phyloP scores from a whole-genome alignment of 2,329 filamentous ascomycete species.

The Lachnellula occidentalis region DNA sequence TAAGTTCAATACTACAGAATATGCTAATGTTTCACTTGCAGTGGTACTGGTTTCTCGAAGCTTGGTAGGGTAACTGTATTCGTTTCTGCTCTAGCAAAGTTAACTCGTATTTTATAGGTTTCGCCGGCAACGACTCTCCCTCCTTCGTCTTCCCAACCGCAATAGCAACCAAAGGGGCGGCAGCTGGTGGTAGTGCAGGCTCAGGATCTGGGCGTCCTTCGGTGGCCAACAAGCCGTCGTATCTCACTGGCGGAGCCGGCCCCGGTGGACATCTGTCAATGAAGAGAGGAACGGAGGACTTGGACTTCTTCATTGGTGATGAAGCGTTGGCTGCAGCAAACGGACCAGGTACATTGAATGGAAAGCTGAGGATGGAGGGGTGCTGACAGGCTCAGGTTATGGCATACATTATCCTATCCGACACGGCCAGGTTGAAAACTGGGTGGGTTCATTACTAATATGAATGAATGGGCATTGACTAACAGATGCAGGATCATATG shows the following conservation, averaged over 20 bases:
- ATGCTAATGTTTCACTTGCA: constrained; percentile 39
- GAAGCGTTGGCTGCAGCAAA: constrained; percentile 80
- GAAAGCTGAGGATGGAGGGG: background rate
- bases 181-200: constrained; percentile 63
- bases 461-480: constrained; percentile 8
- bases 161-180: constrained; percentile 86
- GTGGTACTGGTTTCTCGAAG: constrained; percentile 99
- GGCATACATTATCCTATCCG: constrained; percentile 96
- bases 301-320: constrained; percentile 98
- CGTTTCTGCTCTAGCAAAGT: background rate
- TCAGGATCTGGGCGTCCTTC: constrained; percentile 84
- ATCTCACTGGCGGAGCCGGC: constrained; percentile 85
- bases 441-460: constrained; percentile 52
- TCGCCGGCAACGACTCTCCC: constrained; percentile 97
- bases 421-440: constrained; percentile 98
- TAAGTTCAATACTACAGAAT: background rate
- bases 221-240: constrained; percentile 91
- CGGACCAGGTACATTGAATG: constrained; percentile 61
- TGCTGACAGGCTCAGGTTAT: constrained; percentile 57
- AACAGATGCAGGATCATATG: constrained; percentile 76
- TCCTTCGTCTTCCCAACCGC: constrained; percentile 99
- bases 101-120: constrained; percentile 53
- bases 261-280: constrained; percentile 74
- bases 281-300: constrained; percentile 93
- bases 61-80: constrained; percentile 61